Percentiles rank a stretch among this genome's conserved stretches.
These are phyloP conservation scores for Dipteronia dyeriana DNA, from an alignment of 345 rosid species.

Conservation along the genomic window DNA sequence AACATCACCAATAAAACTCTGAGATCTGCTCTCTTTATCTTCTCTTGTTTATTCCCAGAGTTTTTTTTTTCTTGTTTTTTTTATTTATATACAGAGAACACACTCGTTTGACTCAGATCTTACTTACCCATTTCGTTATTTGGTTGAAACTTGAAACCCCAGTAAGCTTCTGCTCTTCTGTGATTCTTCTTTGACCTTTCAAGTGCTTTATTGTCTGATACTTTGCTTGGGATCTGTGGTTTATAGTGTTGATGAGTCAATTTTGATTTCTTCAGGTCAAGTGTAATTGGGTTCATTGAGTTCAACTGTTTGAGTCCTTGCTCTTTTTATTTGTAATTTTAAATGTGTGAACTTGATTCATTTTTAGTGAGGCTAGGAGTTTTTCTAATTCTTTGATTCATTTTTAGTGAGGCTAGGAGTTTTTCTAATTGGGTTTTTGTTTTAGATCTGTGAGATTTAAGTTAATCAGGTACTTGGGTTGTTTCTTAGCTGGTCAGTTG, in stretches of 20 bases:
- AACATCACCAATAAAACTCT: not conserved
- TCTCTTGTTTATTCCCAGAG: not conserved
- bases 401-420: not conserved
- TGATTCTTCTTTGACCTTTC: not conserved
- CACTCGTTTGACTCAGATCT: constrained; percentile 18
- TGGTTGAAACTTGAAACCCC: not conserved
- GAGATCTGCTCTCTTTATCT: constrained; percentile 20
- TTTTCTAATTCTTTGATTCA: constrained; percentile 5
- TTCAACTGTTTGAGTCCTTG: not conserved
- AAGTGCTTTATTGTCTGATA: not conserved
- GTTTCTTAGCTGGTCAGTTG: not conserved
- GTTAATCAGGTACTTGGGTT: not conserved
- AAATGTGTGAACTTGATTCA: constrained; percentile 7
- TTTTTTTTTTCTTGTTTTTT: no score
- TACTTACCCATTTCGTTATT: not conserved
- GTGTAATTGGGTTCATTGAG: not conserved
- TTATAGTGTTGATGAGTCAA: not conserved
- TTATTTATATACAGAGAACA: not conserved
- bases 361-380: not conserved
- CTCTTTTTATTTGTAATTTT: not conserved
- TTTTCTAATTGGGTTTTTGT: not conserved
- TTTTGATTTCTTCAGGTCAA: not conserved
- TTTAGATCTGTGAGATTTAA: constrained; percentile 16
- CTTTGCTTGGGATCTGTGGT: constrained; percentile 15
- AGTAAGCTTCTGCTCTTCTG: constrained; percentile 3